These are phyloP conservation scores for Poa pratensis DNA, from an alignment of 176 grass and related monocot genomes.

Conservation along the genomic window DNA sequence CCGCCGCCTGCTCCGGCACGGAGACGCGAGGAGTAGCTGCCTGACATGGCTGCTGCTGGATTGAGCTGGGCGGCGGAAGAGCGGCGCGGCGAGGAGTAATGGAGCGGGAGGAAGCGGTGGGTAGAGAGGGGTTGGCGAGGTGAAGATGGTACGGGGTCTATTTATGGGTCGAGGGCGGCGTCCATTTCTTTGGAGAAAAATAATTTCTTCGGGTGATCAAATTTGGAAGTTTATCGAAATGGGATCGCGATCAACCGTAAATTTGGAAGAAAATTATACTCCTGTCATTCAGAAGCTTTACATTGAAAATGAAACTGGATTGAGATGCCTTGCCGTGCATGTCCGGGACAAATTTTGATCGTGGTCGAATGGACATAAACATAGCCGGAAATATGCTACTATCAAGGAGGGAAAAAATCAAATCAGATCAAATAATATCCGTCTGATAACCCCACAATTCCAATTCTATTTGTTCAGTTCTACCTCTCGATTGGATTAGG, in stretches of 20 bases:
- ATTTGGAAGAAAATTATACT: neutral
- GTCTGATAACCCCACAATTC: no score
- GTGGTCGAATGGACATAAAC: no score
- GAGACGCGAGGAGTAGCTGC: conserved; percentile 14
- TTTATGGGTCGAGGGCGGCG: conserved; percentile 12
- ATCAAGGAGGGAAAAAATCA: no score
- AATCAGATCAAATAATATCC: no score
- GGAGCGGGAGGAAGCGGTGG: neutral
- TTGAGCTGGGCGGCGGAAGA: neutral
- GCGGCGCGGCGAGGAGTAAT: neutral
- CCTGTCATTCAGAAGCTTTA: neutral
- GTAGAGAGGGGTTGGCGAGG: conserved; percentile 30
- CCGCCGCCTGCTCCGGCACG: conserved; percentile 7
- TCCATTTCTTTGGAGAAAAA: neutral
- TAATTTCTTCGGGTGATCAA: neutral
- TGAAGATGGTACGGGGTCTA: conserved; percentile 31
- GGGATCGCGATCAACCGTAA: neutral
- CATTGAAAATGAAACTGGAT: neutral
- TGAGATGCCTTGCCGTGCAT: neutral
- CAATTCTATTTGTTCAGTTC: no score
- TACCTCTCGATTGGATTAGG: no score
- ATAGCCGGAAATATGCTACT: no score
- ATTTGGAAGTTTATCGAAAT: neutral
- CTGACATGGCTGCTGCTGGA: neutral
- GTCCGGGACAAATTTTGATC: neutral